phyloP scores from a whole-genome alignment of 2,329 filamentous ascomycete genomes.

The Fusarium secorum region DNA sequence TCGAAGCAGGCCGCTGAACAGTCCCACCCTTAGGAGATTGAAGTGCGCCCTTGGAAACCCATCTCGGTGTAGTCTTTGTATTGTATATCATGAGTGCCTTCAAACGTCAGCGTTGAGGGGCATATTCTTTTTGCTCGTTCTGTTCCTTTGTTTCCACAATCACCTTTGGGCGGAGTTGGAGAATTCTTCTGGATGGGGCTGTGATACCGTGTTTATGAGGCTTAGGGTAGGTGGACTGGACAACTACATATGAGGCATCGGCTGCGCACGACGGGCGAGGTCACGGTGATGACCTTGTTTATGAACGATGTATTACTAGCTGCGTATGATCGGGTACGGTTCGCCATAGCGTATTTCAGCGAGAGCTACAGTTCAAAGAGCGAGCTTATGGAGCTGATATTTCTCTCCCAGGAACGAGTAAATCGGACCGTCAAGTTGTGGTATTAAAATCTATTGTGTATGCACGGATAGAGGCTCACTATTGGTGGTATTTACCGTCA shows the following conservation, averaged over 20 bases:
- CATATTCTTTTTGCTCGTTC: constrained; percentile 15
- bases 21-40: constrained; percentile 18
- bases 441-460: constrained; percentile 25
- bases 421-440: constrained; percentile 1
- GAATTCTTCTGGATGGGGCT: constrained; percentile 22
- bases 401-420: constrained; percentile 13
- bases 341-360: constrained; percentile 28
- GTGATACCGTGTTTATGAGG: constrained; percentile 33
- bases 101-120: constrained; percentile 21
- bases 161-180: constrained; percentile 29
- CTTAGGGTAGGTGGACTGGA: constrained; percentile 13
- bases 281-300: constrained; percentile 1
- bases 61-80: constrained; percentile 22
- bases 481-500: constrained; percentile 17
- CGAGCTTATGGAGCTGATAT: constrained; percentile 24
- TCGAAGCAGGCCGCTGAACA: constrained; percentile 49
- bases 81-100: constrained; percentile 36
- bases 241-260: constrained; percentile 8
- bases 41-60: neutral
- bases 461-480: neutral
- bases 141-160: constrained; percentile 24
- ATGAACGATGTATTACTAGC: constrained; percentile 35
- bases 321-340: constrained; percentile 19
- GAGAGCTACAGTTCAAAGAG: constrained; percentile 34
- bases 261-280: constrained; percentile 5